These are phyloP conservation scores for Paradendryphiella salina DNA, from an alignment of 2,329 filamentous ascomycete species.

Conservation along the genomic window DNA sequence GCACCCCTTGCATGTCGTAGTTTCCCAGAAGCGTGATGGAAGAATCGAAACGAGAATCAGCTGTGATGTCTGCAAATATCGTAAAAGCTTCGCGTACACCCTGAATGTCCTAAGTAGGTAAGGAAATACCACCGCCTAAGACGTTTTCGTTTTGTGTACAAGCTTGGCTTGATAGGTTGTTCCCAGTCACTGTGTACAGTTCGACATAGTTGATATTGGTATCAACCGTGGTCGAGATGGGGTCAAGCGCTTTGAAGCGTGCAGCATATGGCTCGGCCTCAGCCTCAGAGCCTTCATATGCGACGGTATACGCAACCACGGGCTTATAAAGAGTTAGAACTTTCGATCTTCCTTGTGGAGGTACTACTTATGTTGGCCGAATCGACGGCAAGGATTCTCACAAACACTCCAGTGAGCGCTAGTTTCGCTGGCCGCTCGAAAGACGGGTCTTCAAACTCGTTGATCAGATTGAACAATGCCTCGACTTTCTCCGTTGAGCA, in stretches of 20 bases:
- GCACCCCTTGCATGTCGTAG: constrained; percentile 27
- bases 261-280: constrained; percentile 21
- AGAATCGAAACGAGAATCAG: constrained; percentile 23
- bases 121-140: constrained; percentile 19
- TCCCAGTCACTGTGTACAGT: constrained; percentile 23
- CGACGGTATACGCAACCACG: constrained; percentile 22
- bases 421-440: constrained; percentile 12
- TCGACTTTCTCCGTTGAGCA: constrained; percentile 33
- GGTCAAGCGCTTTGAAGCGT: constrained; percentile 21
- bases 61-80: constrained; percentile 23
- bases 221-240: constrained; percentile 6
- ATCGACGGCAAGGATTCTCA: constrained; percentile 19
- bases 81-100: constrained; percentile 22
- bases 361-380: constrained; percentile 15
- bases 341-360: neutral
- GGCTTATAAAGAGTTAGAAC: constrained; percentile 9
- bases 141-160: constrained; percentile 20
- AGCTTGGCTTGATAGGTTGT: constrained; percentile 14
- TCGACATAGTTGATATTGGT: constrained; percentile 20
- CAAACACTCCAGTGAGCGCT: constrained; percentile 14
- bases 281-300: constrained; percentile 22
- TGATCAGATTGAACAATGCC: constrained; percentile 38
- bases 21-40: constrained; percentile 27
- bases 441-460: constrained; percentile 19
- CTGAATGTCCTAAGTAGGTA: constrained; percentile 23